Base-by-base conservation (phyloP, 352 stramenopile species). In the Phytophthora podocarpi region DNA sequence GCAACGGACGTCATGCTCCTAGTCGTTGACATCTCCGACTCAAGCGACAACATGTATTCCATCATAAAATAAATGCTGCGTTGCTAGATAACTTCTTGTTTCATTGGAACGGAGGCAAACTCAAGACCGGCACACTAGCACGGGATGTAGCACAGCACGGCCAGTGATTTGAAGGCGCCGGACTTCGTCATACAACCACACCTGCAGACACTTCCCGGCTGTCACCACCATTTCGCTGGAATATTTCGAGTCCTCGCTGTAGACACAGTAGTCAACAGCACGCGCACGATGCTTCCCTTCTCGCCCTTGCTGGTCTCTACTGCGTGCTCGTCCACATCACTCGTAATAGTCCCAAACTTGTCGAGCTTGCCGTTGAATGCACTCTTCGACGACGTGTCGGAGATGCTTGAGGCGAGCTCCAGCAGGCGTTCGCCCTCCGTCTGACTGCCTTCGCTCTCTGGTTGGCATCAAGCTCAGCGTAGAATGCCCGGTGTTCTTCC, bases 251-350 rank as follows among this genome's bases (percentile, higher is more conserved):
- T 80, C 80, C 64, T 91, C 74, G 46, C 79, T 91, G 69, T 93
- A 91, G n/a, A 78, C 86, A 26, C 78, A 87, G 59, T 84, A 90
- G 84, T 82, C 40, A 87, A 72, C 31, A 93, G 75, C 24, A 93
- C 64, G 40, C 82, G 80, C 10, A 73, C 78, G 35, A 90, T 59
- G 24, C 59, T 70, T 36, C 65, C 76, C 27, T 74, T 78, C 31
- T 80, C 72, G 34, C 74, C 70, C 5, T 78, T 61, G 9, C 60
- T 64, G 21, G 59, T 54, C 7, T 69, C 50, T 50, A 64, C 74
- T 36, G 70, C 68, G 23, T 64, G 50, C 13, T 60, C 30, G 12
- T 74, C 57, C 37, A 90, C 82, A 32, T 90, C 76, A n/a, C 65
- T 70, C 8, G 66, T 68, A 58, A 90, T 88, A 8, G 41, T 34